These are phyloP conservation scores for Fremontodendron californicum DNA, from an alignment of 345 rosid genomes.

Conservation along the genomic window DNA sequence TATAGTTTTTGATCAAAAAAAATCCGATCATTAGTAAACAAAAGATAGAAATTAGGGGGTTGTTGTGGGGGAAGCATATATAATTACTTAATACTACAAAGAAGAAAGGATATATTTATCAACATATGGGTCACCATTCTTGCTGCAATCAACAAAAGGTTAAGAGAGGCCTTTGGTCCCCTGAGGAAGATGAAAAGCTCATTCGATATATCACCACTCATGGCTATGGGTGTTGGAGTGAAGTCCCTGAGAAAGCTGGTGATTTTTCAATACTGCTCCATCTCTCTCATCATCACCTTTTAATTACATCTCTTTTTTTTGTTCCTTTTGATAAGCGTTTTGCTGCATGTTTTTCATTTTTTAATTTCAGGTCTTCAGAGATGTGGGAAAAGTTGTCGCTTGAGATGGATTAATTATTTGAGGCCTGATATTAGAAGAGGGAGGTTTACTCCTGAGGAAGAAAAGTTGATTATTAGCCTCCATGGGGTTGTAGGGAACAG, in stretches of 20 bases:
- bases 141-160: conserved; percentile 99
- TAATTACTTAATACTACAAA: neutral
- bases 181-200: conserved; percentile 99
- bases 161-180: conserved; percentile 99
- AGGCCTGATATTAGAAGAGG: conserved; percentile 99
- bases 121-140: conserved; percentile 87
- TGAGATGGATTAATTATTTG: conserved; percentile 96
- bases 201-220: conserved; percentile 83
- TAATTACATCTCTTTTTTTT: neutral
- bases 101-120: neutral
- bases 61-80: neutral
- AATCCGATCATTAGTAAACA: neutral
- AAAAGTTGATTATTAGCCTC: conserved; percentile 96
- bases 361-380: conserved; percentile 71
- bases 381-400: conserved; percentile 95
- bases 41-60: neutral
- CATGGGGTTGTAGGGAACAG: conserved; percentile 99
- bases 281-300: neutral
- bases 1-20: neutral
- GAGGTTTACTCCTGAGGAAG: conserved; percentile 90
- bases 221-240: conserved; percentile 99
- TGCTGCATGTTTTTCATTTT: neutral
- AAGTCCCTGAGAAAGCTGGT: conserved; percentile 99
- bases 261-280: neutral
- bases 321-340: neutral